Evolutionary conservation across 2,329 filamentous ascomycete species (phyloP).

Genomic region (Aspergillus sp.): DNA sequence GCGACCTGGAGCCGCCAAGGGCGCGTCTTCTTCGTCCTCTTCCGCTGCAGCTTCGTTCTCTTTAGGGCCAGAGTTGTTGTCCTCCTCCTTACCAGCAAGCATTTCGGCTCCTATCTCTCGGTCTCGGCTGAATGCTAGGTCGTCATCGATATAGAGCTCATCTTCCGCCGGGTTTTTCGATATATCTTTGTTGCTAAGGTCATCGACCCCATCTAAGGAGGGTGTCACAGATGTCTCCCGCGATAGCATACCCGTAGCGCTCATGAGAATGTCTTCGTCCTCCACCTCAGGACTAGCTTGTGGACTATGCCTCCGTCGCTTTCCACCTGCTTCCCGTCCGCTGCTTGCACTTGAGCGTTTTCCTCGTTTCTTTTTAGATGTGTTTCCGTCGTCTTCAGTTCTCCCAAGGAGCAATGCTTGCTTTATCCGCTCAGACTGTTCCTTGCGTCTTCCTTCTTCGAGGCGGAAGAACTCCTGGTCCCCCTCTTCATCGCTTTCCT

Average conservation of each 20-base stretch:
- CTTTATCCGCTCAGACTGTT: constrained; percentile 51
- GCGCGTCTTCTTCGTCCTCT: constrained; percentile 32
- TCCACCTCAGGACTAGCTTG: constrained; percentile 17
- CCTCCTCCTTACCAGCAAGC: neutral
- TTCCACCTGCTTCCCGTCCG: constrained; percentile 20
- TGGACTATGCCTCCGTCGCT: constrained; percentile 30
- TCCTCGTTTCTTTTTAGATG: constrained; percentile 26
- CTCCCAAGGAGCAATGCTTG: constrained; percentile 47
- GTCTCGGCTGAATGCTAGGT: constrained; percentile 33
- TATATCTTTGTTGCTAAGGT: constrained; percentile 11
- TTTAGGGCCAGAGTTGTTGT: constrained; percentile 6
- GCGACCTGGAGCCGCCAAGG: constrained; percentile 29
- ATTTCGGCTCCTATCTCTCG: constrained; percentile 17
- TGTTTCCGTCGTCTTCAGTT: constrained; percentile 28
- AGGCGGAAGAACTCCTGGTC: constrained; percentile 73
- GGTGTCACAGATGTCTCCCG: constrained; percentile 13
- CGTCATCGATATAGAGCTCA: constrained; percentile 35
- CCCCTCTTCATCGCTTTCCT: constrained; percentile 79
- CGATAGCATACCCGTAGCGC: constrained; percentile 21
- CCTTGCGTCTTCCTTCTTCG: constrained; percentile 67
- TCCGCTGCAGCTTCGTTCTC: neutral
- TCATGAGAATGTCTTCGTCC: constrained; percentile 35
- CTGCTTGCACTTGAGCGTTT: constrained; percentile 30
- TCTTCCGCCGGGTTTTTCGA: constrained; percentile 29
- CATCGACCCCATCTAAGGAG: neutral